phyloP scores from a whole-genome alignment of 257 asterid genomes.

The Nicotiana sylvestris region DNA sequence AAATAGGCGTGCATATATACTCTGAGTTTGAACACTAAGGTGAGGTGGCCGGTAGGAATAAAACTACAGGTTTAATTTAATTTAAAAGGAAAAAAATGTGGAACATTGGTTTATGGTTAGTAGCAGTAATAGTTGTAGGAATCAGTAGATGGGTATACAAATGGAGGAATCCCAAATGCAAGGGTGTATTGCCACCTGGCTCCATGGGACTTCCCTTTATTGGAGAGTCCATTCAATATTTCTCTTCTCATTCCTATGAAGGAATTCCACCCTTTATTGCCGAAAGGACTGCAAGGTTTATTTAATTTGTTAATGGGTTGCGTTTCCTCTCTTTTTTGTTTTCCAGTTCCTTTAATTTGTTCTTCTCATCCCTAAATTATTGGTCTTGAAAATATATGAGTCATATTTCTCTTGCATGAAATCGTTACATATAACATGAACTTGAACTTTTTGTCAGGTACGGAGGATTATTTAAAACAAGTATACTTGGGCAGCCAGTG shows the following conservation, averaged over 20 bases:
- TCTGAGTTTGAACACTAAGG: no score
- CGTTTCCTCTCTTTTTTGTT: no score
- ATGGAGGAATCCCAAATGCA: slow-evolving; percentile 28
- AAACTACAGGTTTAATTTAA: no score
- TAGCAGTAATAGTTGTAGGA: neutral
- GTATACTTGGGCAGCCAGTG: slow-evolving; percentile 18
- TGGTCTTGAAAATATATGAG: no score
- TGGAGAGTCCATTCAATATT: slow-evolving; percentile 18
- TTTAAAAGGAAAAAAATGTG: neutral
- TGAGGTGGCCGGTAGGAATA: no score
- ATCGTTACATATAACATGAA: neutral
- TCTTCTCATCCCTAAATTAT: neutral
- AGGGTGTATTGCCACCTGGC: slow-evolving; percentile 22
- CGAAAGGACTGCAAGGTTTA: neutral
- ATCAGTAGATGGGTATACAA: slow-evolving; percentile 9
- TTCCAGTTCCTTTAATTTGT: no score
- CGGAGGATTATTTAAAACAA: slow-evolving; percentile 12
- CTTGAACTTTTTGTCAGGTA: slow-evolving; percentile 4
- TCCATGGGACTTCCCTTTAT: slow-evolving; percentile 26
- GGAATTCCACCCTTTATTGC: slow-evolving; percentile 18
- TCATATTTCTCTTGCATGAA: neutral
- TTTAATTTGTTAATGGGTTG: no score
- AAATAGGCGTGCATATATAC: no score
- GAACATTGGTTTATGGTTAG: neutral
- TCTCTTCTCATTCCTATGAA: slow-evolving; percentile 5